These are phyloP conservation scores for Microsporum canis DNA, from an alignment of 2,329 filamentous ascomycete species.

Conservation along the genomic window DNA sequence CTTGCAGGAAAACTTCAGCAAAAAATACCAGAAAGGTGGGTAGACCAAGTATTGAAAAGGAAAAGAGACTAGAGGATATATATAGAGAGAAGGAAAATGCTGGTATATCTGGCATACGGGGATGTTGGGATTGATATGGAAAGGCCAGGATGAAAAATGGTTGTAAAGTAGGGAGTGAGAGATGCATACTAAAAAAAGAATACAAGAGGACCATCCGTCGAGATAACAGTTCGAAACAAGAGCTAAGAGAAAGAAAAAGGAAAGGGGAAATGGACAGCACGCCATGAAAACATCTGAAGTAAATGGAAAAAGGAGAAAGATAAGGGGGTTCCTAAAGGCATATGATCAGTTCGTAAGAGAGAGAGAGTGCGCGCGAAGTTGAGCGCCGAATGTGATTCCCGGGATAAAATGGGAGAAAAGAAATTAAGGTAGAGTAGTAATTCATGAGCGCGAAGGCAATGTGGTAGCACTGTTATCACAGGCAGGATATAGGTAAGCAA, in stretches of 20 bases:
- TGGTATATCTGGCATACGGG: background rate
- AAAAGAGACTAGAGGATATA: background rate
- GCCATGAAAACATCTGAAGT: background rate
- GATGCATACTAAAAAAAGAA: background rate
- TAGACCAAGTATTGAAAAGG: background rate
- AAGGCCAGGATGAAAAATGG: background rate
- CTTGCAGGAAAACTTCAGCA: background rate
- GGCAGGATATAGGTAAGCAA: background rate
- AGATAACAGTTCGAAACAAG: background rate
- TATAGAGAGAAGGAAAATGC: background rate
- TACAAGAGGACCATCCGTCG: background rate
- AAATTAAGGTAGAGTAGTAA: background rate
- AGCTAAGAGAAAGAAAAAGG: background rate
- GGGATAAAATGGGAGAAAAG: background rate
- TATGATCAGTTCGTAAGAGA: background rate
- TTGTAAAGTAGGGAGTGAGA: background rate
- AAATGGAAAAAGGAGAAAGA: background rate
- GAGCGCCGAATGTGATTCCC: background rate
- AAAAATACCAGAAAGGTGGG: background rate
- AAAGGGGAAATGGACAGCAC: slow-evolving; percentile 1
- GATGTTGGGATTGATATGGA: background rate
- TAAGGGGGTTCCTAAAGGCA: background rate
- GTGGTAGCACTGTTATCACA: background rate
- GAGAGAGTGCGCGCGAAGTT: background rate
- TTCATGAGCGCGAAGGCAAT: background rate